Percentiles rank a stretch among this genome's conserved stretches.
These are phyloP conservation scores for Gentiana straminea DNA, from an alignment of 257 asterid genomes.

Conservation along the genomic window DNA sequence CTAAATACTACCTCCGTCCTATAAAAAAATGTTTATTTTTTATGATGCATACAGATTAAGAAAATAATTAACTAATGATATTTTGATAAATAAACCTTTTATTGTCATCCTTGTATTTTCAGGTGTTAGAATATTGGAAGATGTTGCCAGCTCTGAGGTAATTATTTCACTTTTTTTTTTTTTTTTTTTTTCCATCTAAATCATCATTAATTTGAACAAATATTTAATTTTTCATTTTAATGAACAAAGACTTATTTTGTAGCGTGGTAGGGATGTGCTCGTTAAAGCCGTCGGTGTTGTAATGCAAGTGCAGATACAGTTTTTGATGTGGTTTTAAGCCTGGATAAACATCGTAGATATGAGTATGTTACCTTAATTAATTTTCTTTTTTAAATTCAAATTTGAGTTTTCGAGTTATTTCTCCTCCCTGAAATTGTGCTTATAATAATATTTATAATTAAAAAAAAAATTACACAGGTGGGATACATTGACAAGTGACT, in stretches of 20 bases:
- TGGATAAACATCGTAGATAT: conserved; percentile 70
- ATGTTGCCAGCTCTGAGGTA: conserved; percentile 66
- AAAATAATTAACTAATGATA: no score
- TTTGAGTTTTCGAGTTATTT: no score
- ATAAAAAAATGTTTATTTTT: no score
- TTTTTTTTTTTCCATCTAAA: neutral
- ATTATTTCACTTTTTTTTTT: neutral
- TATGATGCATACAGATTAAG: no score
- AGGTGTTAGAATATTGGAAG: conserved; percentile 98
- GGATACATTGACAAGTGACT: conserved; percentile 88
- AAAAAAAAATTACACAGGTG: conserved; percentile 51
- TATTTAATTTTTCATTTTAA: conserved; percentile 9
- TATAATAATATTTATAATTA: conserved; percentile 7
- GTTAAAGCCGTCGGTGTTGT: conserved; percentile 95
- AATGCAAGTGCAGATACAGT: conserved; percentile 92
- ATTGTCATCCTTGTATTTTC: conserved; percentile 15
- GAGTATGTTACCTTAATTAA: conserved; percentile 46
- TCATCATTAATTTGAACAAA: neutral
- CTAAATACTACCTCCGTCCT: no score
- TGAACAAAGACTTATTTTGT: conserved; percentile 9
- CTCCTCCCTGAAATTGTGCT: conserved; percentile 3
- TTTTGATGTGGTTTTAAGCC: conserved; percentile 67
- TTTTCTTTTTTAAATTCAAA: conserved; percentile 4
- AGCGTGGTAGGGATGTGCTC: conserved; percentile 74
- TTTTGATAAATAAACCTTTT: no score